Conservation (phyloP, 1,284 basidiomycete species). For the Anthracocystis setariae region DNA sequence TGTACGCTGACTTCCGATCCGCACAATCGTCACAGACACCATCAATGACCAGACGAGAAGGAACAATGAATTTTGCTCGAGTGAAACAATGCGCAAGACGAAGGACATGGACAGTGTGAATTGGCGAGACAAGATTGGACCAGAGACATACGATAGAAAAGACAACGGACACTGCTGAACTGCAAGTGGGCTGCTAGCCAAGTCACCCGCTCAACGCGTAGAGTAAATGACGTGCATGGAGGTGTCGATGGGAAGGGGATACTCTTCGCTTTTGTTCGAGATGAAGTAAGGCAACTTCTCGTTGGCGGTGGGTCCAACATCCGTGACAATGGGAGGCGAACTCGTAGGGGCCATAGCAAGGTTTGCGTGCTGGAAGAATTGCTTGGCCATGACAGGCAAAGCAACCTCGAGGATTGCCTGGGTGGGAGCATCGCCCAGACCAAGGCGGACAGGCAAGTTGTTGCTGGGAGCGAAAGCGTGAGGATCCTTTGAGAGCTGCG, state of each 20-base stretch:
- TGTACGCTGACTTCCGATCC: no score
- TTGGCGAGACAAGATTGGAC: background rate
- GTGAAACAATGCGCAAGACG: background rate
- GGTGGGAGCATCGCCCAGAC: conserved; percentile 40
- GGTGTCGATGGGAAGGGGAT: conserved; percentile 45
- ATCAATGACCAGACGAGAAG: background rate
- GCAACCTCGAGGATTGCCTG: conserved; percentile 42
- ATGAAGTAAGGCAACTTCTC: conserved; percentile 42
- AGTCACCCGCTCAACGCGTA: conserved; percentile 3
- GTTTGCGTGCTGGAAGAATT: conserved; percentile 39
- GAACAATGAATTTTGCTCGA: background rate
- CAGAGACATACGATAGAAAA: background rate
- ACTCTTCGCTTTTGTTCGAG: conserved; percentile 31
- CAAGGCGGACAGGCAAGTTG: conserved; percentile 31
- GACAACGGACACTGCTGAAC: background rate
- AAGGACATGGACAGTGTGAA: background rate
- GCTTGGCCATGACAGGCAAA: conserved; percentile 43
- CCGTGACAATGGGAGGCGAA: conserved; percentile 33
- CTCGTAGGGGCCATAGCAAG: conserved; percentile 41
- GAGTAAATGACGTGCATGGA: conserved; percentile 48
- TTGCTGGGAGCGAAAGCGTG: conserved; percentile 19
- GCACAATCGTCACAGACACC: no score
- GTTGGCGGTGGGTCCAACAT: conserved; percentile 24
- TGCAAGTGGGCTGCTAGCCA: background rate
- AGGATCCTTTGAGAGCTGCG: conserved; percentile 31